Evolutionary conservation across 1,139 yeast species (phyloP), one percentile per base, ranked within the genome.

Genomic region (Debaryomyces sp.): DNA sequence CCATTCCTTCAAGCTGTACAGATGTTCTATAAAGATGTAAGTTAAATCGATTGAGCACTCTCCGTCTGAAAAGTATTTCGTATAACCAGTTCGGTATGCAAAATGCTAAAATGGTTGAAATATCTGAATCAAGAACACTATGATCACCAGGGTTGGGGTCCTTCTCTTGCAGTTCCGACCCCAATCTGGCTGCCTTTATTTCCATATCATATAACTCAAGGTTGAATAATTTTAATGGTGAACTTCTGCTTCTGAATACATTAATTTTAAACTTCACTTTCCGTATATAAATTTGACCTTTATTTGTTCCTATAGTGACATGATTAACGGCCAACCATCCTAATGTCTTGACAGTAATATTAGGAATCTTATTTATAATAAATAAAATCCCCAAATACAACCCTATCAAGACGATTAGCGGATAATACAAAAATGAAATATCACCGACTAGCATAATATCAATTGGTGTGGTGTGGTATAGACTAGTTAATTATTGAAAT

Each of bases 261-360:
- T 68, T 68, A 40, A 75, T 45, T 34, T 70, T 53, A 21, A 75
- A 50, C 13, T 59, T 53, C 4, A 73, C 43, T 30, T 53, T 60
- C 6, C 63, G 51, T 17, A 72, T 59, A 39, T 56, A 44, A 6
- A 73, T 52, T 2, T 51, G 44, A 3, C 54, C 54, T 9, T 46
- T 39, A 2, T 57, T 56, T 13, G 62, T 41, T 29, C 57, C 55
- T 32, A 74, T 57, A 2, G 64, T 59, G 27, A 75, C 59, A 22
- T 70, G 64, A 50, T 68, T 56, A 27, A 73, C 32, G 15, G 70
- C 58, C 49, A 74, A 56, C 67, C 78, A 72, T 17, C 80, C 78
- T 17, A 76, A 48, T 8, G 68, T 64, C 49, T 64, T 66, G 41
- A 76, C 68, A 4, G 61, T 43, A 5, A 75, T 58, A 45, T 63